A percentile compares a stretch with the other conserved stretches of the same genome.
Evolutionary conservation across 2,329 filamentous ascomycete genomes (phyloP).

Genomic region (Dactylonectria estremocensis): DNA sequence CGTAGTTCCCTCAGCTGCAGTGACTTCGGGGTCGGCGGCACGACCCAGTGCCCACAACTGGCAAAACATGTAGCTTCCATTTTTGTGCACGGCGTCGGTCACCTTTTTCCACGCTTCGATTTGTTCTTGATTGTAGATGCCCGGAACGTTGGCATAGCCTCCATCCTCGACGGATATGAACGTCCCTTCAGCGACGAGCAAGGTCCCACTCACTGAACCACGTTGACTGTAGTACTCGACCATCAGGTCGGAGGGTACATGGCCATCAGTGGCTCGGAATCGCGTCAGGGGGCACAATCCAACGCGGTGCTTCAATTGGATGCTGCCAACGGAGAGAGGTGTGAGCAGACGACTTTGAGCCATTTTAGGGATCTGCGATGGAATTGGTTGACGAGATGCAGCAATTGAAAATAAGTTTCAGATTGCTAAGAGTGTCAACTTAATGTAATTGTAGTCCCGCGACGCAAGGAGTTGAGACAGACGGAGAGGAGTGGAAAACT

Average conservation of each 20-base stretch:
- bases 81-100: constrained; percentile 2
- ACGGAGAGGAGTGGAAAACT: no score
- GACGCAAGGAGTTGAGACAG: no score
- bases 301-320: constrained; percentile 4
- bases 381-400: no score
- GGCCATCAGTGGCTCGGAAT: constrained; percentile 10
- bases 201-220: not conserved
- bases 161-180: constrained; percentile 4
- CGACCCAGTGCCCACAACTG: constrained; percentile 10
- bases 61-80: constrained; percentile 2
- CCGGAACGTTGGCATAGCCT: constrained; percentile 12
- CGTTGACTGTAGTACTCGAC: constrained; percentile 18
- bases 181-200: constrained; percentile 7
- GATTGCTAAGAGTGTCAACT: no score
- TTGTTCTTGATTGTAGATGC: constrained; percentile 13
- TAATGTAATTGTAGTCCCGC: no score
- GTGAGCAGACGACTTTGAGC: no score
- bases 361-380: no score
- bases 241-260: not conserved
- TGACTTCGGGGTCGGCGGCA: not conserved
- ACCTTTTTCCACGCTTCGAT: constrained; percentile 10
- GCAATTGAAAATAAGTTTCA: no score
- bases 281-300: constrained; percentile 16
- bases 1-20: not conserved
- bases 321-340: constrained; percentile 1